A percentile compares a stretch with the other conserved stretches of the same genome.
Conservation (phyloP, 2,329 filamentous ascomycete species). For the Fusarium redolens region DNA sequence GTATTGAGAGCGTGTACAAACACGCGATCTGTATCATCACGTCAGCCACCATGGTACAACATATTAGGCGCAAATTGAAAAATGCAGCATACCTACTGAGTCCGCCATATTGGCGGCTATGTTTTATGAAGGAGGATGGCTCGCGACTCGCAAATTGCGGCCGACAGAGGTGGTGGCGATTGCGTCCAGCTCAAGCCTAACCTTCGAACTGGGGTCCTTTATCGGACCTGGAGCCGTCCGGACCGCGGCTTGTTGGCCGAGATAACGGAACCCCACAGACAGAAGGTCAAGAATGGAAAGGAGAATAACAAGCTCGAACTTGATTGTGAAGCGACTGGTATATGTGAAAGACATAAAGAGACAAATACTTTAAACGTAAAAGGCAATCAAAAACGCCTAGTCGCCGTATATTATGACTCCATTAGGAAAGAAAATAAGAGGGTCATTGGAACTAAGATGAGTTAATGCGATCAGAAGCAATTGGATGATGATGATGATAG, state of each 20-base stretch:
- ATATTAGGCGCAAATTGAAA: background rate
- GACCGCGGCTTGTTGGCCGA: conserved; percentile 46
- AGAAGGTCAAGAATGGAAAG: conserved; percentile 19
- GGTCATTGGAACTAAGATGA: conserved; percentile 23
- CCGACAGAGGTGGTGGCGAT: conserved; percentile 28
- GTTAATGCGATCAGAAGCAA: conserved; percentile 36
- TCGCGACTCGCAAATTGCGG: conserved; percentile 31
- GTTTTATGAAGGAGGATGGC: conserved; percentile 15
- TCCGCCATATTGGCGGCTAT: conserved; percentile 43
- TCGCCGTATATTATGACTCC: conserved; percentile 36
- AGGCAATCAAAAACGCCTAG: conserved; percentile 21
- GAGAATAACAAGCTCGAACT: conserved; percentile 6
- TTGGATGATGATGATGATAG: conserved; percentile 29
- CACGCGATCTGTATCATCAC: conserved; percentile 78
- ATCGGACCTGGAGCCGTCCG: conserved; percentile 44
- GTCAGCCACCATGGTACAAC: conserved; percentile 27
- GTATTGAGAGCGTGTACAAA: conserved; percentile 99
- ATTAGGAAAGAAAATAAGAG: conserved; percentile 36
- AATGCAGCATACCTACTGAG: conserved; percentile 45
- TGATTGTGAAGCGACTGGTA: background rate
- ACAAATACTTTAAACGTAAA: conserved; percentile 8
- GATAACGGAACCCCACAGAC: conserved; percentile 41
- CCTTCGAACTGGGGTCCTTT: conserved; percentile 37
- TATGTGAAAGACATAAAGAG: conserved; percentile 11
- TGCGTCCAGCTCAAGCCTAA: conserved; percentile 24